A percentile compares a stretch with the other conserved stretches of the same genome.
Evolutionary conservation across 2,329 filamentous ascomycete species (phyloP).

Genomic region (Fusarium armeniacum): DNA sequence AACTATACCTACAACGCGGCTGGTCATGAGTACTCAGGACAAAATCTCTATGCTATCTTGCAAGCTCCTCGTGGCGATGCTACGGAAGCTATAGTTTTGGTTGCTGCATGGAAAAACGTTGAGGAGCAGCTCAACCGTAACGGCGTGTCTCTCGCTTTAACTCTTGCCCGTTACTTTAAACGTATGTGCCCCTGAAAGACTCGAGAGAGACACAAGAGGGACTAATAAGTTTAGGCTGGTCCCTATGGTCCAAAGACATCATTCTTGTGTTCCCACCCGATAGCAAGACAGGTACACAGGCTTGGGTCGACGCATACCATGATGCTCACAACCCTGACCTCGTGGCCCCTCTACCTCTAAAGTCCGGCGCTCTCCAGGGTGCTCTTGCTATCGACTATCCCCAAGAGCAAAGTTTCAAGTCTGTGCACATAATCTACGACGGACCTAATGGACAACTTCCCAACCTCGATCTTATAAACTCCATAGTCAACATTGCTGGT

Average conservation of each 20-base stretch:
- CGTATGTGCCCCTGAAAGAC: slow-evolving; percentile 59
- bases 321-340: slow-evolving; percentile 81
- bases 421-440: slow-evolving; percentile 92
- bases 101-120: slow-evolving; percentile 89
- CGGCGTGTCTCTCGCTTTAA: slow-evolving; percentile 87
- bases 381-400: slow-evolving; percentile 95
- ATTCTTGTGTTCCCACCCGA: slow-evolving; percentile 92
- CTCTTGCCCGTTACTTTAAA: slow-evolving; percentile 94
- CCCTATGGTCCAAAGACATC: slow-evolving; percentile 98
- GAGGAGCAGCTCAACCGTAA: slow-evolving; percentile 84
- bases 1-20: slow-evolving; percentile 88
- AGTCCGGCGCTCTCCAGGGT: slow-evolving; percentile 93
- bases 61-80: slow-evolving; percentile 95
- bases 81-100: slow-evolving; percentile 94
- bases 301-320: slow-evolving; percentile 98
- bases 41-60: slow-evolving; percentile 94
- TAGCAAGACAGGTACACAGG: slow-evolving; percentile 89
- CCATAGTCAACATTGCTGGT: slow-evolving; percentile 85
- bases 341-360: slow-evolving; percentile 84
- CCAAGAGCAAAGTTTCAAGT: slow-evolving; percentile 85
- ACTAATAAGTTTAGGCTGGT: slow-evolving; percentile 76
- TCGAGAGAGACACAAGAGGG: neutral
- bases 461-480: slow-evolving; percentile 96
- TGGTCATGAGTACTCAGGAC: slow-evolving; percentile 79
- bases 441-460: slow-evolving; percentile 95